Conservation (phyloP, 2,329 filamentous ascomycete genomes). For the Pyricularia grisea region DNA sequence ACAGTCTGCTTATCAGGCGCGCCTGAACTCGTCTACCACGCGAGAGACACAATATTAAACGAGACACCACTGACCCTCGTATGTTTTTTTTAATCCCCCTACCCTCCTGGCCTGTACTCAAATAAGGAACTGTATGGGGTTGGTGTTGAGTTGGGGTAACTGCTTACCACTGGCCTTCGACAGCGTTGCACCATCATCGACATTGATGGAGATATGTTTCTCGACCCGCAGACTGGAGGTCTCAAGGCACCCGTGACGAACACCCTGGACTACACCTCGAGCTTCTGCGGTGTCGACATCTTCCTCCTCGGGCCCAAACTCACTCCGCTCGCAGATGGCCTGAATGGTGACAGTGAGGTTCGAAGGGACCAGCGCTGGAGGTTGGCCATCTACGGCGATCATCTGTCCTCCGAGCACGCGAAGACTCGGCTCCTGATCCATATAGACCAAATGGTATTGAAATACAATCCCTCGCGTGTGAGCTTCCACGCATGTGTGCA, state of each 20-base stretch:
- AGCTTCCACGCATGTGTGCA: slow-evolving; percentile 1
- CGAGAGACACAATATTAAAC: slow-evolving; percentile 80
- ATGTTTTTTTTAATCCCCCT: slow-evolving; percentile 28
- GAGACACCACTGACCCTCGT: slow-evolving; percentile 89
- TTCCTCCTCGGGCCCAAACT: slow-evolving; percentile 90
- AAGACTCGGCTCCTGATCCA: slow-evolving; percentile 95
- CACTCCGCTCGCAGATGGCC: slow-evolving; percentile 63
- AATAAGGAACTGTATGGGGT: not conserved
- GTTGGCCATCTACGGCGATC: slow-evolving; percentile 89
- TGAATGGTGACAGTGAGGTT: slow-evolving; percentile 71
- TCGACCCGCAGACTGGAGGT: slow-evolving; percentile 58
- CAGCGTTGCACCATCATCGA: slow-evolving; percentile 91
- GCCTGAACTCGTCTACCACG: slow-evolving; percentile 80
- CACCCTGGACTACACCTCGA: slow-evolving; percentile 78
- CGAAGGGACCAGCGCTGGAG: slow-evolving; percentile 85
- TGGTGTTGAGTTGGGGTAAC: not conserved
- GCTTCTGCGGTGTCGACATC: slow-evolving; percentile 89
- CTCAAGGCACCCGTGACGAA: slow-evolving; percentile 70
- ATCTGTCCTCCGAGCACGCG: slow-evolving; percentile 90
- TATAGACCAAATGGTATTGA: slow-evolving; percentile 81
- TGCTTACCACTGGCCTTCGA: not conserved
- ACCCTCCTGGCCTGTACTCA: not conserved
- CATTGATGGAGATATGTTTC: slow-evolving; percentile 82
- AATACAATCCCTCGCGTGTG: not conserved
- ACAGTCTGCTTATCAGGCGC: slow-evolving; percentile 89